Evolutionary conservation across 1,284 basidiomycete genomes (phyloP), one percentile per base, ranked within the genome.

Genomic region (Entoloma clypeatum): DNA sequence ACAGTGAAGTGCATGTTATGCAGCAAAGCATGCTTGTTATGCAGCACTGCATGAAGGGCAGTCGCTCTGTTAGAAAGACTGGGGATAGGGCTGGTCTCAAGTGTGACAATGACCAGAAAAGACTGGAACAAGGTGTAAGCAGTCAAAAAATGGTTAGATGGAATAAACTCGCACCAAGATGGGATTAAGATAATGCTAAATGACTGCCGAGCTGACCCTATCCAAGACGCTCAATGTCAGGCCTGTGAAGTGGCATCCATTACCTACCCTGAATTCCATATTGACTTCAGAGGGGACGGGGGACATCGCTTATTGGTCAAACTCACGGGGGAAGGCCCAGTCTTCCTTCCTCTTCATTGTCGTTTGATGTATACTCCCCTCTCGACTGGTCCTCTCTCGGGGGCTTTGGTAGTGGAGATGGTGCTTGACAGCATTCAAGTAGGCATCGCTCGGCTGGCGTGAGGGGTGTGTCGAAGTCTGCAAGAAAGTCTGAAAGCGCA

Each of bases 181-280:
- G 19, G 82, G 81, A 21, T 74, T 67, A 29, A 98, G 72, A 56
- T 97, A 98, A 22, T 92, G 84, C 57, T 99, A 95, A 2, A 97
- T 85, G 25, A 99, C 76, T 2, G 91, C 88, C 1, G 93, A 94
- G 59, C 89, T 91, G 39, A 97, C 90, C 30, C 94, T 95, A 51
- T 26, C 45, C 22, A 32, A 18, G 23, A 18, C 17, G 28, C 42
- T 42, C 34, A 45, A 36, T 37, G 39, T 27, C 17, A 41, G 14
- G 30, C 24, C 9, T 21, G 10, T 18, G 17, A 18, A 7, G n/a
- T n/a, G n/a, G n/a, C 10, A 4, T 5, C 1, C 7, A 16, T 0
- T 14, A 36, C 57, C 57, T 62, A 95, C 93, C 86, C 92, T 13
- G 95, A 96, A 56, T 99, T 86, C 83, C 80, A 97, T 91, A 55